Evolutionary conservation across 1,139 yeast genomes (phyloP), one percentile per base, ranked within the genome.

Genomic region (Starmera stellimalicola): DNA sequence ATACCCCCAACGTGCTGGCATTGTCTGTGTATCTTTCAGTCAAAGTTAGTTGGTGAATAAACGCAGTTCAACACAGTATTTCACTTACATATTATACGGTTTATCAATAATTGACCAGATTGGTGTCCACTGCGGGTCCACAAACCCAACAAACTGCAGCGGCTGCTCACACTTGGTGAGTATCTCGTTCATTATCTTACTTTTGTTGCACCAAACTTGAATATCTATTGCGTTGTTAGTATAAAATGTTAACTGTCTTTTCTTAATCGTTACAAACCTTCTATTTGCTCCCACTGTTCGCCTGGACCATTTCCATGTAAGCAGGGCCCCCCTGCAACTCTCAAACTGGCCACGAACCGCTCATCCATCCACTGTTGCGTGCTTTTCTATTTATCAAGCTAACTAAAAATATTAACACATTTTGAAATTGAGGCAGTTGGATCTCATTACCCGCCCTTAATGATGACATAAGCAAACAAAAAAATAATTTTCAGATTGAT

Each of bases 61-160:
- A 9, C 9, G 8, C 15, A 6, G 6, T 7, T 14, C 16, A 9
- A 14, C 7, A n/a, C 12, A 14, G 4, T 10, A 11, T 12, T 14
- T 26, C 17, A 12, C 50, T 40, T 22, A 46, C 50, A 48, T 45
- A 22, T 39, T 38, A 26, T 48, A 47, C 5, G 51, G 49, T 27
- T 47, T 46, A 20, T 47, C 51, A 3, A 46, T 35, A 4, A 48
- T 44, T n/a, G 47, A 31, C 52, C 52, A 48, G 1, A 47, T 24
- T 2, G 52, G 52, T 7, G 49, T 43, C n/a, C 17, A 39, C 1
- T 31, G 16, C 1, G 48, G 45, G 22, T 47, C 35, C 19, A 48
- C 48, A 9, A 48, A 12, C 0, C 37, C 34, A 8, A 43, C 40
- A 14, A 43, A 39, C 16, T 31, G 28, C 6, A 43, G 18, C 3